Conservation (phyloP, 106 monocot species). For the Ottelia alismoides region DNA sequence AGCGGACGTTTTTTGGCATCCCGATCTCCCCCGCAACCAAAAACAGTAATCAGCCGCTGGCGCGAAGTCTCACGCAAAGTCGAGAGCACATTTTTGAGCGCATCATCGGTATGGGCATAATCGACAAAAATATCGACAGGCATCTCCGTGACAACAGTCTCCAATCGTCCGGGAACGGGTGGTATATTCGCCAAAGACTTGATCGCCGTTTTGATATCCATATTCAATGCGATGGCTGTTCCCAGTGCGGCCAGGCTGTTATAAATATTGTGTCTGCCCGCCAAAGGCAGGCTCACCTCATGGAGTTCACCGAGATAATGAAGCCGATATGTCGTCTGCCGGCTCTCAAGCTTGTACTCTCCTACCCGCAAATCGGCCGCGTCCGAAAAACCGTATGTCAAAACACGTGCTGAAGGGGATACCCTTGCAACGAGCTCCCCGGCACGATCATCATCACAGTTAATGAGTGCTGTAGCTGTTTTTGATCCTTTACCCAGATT, state of each 20-base stretch:
- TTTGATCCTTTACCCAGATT: not conserved
- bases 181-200: not conserved
- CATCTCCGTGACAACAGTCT: not conserved
- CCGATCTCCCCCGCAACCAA: not conserved
- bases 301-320: not conserved
- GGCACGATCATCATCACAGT: not conserved
- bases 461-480: not conserved
- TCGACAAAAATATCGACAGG: not conserved
- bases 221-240: not conserved
- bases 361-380: not conserved
- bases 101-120: not conserved
- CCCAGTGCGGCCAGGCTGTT: not conserved
- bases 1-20: not conserved
- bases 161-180: not conserved
- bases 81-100: not conserved
- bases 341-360: not conserved
- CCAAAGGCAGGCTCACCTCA: not conserved
- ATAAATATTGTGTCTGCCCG: not conserved
- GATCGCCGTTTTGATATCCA: not conserved
- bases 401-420: not conserved
- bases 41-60: not conserved
- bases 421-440: not conserved
- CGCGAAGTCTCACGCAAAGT: not conserved
- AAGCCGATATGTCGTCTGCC: not conserved
- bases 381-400: not conserved